Base-by-base conservation (phyloP, 345 rosid species). In the Brassica rapa region DNA sequence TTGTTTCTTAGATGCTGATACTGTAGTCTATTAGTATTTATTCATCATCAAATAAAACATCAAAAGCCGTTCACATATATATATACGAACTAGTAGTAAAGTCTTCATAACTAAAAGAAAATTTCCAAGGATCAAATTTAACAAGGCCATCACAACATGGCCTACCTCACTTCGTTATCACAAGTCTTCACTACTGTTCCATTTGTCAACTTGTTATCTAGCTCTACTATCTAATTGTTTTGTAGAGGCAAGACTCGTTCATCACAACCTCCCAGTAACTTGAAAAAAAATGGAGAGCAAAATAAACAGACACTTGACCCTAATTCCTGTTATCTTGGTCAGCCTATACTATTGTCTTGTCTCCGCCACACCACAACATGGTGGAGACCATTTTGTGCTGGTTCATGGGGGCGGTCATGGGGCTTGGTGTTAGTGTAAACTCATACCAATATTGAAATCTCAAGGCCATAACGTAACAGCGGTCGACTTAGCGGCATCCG, bases 391-490 rank as follows among this genome's bases (percentile, higher is more conserved):
- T 62, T 79, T 37, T 35, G 61, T 79, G 43, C 4, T 68, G 8
- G 74, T 79, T 41, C 74, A 73, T 61, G 78, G 69, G 10, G 72
- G 53, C 3, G 32, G 72, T 12, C 73, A 60, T 25, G 62, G 75
- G 74, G 10, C 71, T 73, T 80, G 75, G 79, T 74, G 61, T 68
- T 63, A 71, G 66, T 79, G 51, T 32, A 79, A 73, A 68, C 21
- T 79, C 51, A 74, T 79, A 74, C 46, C 66, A 33, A 15, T 79
- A 9, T 60, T 73, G 32, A 73, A 61, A 68, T 73, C 63, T 29
- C 73, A 79, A 19, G 41, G 82, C 51, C 72, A 72, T 29, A 65
- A 71, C 2, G 61, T 71, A 35, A 71, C 61, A 5, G 66, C 62
- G 4, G 37, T 72, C 49, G 62, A 72, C 37, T 55, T 78, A 65